phyloP scores from a whole-genome alignment of 768 basidiomycete genomes.

The Tulasnella calospora region DNA sequence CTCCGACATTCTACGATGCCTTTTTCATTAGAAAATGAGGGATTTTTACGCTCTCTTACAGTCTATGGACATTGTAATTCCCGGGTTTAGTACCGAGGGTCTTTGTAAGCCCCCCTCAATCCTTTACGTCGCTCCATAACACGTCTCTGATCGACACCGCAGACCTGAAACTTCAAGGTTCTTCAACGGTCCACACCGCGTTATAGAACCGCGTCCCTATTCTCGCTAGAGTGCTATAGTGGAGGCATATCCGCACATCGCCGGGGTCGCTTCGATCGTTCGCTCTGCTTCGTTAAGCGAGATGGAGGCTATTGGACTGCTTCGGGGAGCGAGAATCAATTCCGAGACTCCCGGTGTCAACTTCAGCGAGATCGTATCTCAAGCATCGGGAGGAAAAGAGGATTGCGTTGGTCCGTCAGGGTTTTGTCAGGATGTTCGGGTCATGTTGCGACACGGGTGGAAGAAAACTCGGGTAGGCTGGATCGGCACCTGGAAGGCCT shows the following conservation, averaged over 20 bases:
- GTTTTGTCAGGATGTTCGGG: background rate
- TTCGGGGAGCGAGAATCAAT: background rate
- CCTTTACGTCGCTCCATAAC: fast-evolving
- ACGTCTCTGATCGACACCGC: background rate
- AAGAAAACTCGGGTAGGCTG: background rate
- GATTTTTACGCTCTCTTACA: no score
- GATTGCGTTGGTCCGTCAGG: background rate
- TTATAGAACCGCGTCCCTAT: background rate
- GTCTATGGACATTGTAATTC: no score
- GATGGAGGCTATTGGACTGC: background rate
- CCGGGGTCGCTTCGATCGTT: background rate
- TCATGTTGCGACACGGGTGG: background rate
- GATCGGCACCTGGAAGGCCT: background rate
- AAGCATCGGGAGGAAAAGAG: background rate
- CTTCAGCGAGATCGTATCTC: background rate
- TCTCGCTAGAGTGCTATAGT: background rate
- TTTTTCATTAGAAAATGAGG: no score
- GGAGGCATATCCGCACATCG: background rate
- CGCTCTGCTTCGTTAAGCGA: background rate
- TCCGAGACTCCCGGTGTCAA: background rate
- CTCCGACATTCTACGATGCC: no score
- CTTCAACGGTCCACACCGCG: background rate
- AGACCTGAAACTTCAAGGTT: background rate
- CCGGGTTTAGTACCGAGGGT: no score
- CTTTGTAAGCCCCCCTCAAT: no score